These are phyloP conservation scores for Malassezia arunalokei DNA, from an alignment of 1,284 basidiomycete species.

Conservation along the genomic window DNA sequence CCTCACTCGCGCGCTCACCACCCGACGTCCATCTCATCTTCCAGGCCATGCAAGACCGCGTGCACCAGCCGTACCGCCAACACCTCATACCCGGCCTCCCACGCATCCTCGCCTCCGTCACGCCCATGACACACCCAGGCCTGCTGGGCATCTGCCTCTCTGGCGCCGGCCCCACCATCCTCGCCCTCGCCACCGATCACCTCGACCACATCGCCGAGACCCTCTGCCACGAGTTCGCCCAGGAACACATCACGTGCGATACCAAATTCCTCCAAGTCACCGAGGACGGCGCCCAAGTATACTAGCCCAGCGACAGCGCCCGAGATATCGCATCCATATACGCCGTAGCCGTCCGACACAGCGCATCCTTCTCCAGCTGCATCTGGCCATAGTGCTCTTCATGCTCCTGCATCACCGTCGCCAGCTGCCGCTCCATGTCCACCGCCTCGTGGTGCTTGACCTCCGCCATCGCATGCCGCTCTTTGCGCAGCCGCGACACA, in stretches of 20 bases:
- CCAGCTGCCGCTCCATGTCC: conserved; percentile 12
- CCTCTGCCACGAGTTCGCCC: conserved; percentile 30
- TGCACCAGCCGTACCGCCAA: conserved; percentile 94
- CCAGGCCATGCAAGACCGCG: conserved; percentile 96
- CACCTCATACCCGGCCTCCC: conserved; percentile 69
- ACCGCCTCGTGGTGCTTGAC: conserved; percentile 2
- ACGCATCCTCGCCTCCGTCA: conserved; percentile 61
- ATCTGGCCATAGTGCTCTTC: conserved; percentile 11
- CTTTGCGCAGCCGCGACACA: conserved; percentile 8
- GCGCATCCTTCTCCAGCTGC: conserved; percentile 14
- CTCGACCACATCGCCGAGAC: conserved; percentile 29
- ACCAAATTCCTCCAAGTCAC: conserved; percentile 36
- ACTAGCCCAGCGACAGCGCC: conserved; percentile 11
- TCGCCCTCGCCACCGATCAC: conserved; percentile 73
- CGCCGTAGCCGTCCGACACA: conserved; percentile 5
- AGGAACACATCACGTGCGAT: conserved; percentile 34
- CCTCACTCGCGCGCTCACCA: conserved; percentile 75
- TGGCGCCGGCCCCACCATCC: conserved; percentile 91
- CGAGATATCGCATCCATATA: conserved; percentile 16
- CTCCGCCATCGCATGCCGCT: conserved; percentile 13
- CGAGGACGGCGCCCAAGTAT: conserved; percentile 24
- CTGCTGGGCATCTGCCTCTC: conserved; percentile 93
- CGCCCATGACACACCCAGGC: conserved; percentile 76
- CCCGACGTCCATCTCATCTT: conserved; percentile 89
- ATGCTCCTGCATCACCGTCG: conserved; percentile 10